Conservation (phyloP, 768 basidiomycete genomes). For the Macrolepiota dolichaula region DNA sequence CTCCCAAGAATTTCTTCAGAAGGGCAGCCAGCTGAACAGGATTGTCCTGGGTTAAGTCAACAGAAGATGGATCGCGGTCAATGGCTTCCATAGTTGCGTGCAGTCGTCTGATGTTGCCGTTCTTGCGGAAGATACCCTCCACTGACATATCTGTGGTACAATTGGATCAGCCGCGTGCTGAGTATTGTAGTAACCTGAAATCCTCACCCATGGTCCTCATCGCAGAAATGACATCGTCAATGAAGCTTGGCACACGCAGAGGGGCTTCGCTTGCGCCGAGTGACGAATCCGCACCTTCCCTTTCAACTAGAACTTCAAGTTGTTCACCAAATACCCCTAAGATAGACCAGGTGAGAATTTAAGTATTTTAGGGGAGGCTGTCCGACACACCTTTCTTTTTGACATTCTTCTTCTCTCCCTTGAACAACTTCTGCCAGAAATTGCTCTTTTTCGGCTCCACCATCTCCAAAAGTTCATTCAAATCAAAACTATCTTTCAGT, state of each 20-base stretch:
- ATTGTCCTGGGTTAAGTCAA: constrained; percentile 92
- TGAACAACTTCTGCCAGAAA: constrained; percentile 97
- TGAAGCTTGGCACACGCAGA: constrained; percentile 91
- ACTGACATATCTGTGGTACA: constrained; percentile 85
- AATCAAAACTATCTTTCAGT: constrained; percentile 76
- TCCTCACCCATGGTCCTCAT: constrained; percentile 96
- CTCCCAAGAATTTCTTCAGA: constrained; percentile 95
- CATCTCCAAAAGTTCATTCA: constrained; percentile 92
- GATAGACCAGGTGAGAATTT: constrained; percentile 11
- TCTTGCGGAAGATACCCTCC: constrained; percentile 98
- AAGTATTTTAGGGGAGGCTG: constrained; percentile 3
- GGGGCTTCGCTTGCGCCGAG: constrained; percentile 85
- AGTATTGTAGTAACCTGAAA: neutral
- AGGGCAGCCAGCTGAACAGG: constrained; percentile 96
- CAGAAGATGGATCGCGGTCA: constrained; percentile 89
- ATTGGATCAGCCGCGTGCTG: constrained; percentile 7
- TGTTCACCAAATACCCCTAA: constrained; percentile 92
- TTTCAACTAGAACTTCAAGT: constrained; percentile 88
- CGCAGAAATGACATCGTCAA: constrained; percentile 96
- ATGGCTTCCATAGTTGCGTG: constrained; percentile 90
- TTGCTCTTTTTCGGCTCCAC: constrained; percentile 90
- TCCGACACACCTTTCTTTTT: constrained; percentile 72
- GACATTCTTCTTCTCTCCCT: constrained; percentile 86
- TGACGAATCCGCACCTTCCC: constrained; percentile 93
- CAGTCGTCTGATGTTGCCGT: constrained; percentile 92